Conservation (phyloP, 768 basidiomycete genomes). For the Hericium coralloides region DNA sequence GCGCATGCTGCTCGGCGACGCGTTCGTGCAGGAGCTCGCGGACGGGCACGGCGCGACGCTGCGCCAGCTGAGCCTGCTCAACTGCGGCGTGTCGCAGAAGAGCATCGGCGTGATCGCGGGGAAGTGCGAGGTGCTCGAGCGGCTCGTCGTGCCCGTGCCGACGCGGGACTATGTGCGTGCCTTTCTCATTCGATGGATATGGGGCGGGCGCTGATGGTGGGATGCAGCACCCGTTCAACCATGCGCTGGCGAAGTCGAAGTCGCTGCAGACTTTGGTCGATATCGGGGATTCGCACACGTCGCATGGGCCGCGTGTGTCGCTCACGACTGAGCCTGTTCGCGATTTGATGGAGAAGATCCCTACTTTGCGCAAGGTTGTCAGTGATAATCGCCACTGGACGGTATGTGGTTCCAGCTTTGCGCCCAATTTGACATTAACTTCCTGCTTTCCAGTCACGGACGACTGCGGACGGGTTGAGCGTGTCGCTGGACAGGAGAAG, state of each 20-base stretch:
- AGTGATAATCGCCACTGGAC: slow-evolving; percentile 14
- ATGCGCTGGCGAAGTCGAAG: slow-evolving; percentile 3
- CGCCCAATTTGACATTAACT: neutral
- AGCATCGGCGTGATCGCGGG: slow-evolving; percentile 10
- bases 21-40: slow-evolving; percentile 6
- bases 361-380: slow-evolving; percentile 8
- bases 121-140: slow-evolving; percentile 8
- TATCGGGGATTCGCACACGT: slow-evolving; percentile 1
- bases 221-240: slow-evolving; percentile 6
- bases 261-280: slow-evolving; percentile 11
- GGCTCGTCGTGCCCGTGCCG: slow-evolving; percentile 10
- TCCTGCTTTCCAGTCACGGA: neutral
- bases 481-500: neutral
- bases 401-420: slow-evolving; percentile 4
- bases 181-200: neutral
- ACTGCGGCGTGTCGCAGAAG: neutral
- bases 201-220: neutral
- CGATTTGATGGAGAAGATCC: slow-evolving; percentile 8
- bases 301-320: slow-evolving; percentile 5
- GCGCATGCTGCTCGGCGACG: slow-evolving; percentile 2
- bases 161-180: neutral
- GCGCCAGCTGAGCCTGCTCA: slow-evolving; percentile 7
- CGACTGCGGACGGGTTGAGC: neutral
- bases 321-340: slow-evolving; percentile 13
- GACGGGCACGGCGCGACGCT: slow-evolving; percentile 9